These are phyloP conservation scores for Myxozyma nipponensis DNA, from an alignment of 805 yeast genomes.

Conservation along the genomic window DNA sequence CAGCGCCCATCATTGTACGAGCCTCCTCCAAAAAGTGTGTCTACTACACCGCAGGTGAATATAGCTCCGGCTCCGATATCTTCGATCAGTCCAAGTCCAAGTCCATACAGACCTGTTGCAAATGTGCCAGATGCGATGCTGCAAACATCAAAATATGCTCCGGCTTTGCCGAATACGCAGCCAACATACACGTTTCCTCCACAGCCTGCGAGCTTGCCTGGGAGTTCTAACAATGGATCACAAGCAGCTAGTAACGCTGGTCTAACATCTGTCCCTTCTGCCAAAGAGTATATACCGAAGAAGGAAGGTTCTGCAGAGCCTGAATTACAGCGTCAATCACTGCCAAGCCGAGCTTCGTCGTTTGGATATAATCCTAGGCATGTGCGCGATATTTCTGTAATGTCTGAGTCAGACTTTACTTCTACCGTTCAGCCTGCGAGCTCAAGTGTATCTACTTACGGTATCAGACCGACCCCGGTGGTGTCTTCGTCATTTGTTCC, in stretches of 20 bases:
- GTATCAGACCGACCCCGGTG: not conserved
- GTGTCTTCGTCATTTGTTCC: constrained; percentile 1
- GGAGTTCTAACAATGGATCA: not conserved
- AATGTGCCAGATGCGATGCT: not conserved
- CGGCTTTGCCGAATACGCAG: not conserved
- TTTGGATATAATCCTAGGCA: constrained; percentile 1
- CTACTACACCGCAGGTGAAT: not conserved
- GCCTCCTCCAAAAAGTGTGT: not conserved
- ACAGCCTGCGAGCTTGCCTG: constrained; percentile 18
- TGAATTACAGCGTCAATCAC: not conserved
- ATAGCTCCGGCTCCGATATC: not conserved
- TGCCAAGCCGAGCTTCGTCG: not conserved
- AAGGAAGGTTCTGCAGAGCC: not conserved
- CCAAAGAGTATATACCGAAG: not conserved
- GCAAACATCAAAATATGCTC: not conserved
- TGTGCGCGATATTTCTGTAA: not conserved
- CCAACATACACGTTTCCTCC: constrained; percentile 4
- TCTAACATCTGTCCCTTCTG: too few relatives aligned
- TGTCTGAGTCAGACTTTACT: not conserved
- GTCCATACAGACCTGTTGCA: not conserved
- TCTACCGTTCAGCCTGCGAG: too few relatives aligned
- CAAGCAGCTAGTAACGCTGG: constrained; percentile 2
- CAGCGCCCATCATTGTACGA: constrained; percentile 2
- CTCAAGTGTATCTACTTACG: not conserved
- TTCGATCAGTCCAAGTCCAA: not conserved